Base-by-base conservation (phyloP, 148 eudicot species). In the Camellia japonica region DNA sequence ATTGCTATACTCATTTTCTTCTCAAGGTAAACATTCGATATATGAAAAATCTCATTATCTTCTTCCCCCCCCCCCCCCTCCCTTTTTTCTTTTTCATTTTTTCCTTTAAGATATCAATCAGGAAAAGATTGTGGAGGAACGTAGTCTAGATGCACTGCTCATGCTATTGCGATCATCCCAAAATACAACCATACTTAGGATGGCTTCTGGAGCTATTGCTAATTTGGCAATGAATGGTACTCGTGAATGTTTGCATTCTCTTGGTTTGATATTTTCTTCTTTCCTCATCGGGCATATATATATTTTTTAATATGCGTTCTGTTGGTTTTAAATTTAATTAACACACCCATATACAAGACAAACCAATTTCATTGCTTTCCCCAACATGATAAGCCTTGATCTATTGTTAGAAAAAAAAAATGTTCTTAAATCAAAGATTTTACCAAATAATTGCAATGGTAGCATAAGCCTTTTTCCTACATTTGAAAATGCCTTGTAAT, bases 151-250 rank as follows among this genome's bases (percentile, higher is more conserved):
- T 87, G 95, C 98, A 58, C 82, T 96, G 81, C 93, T 96, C 75
- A 92, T 86, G 91, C 87, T 96, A 38, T 79, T 96, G 80, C 88
- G 73, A 82, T 90, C 98, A 75, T 91, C 98, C n/a, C 92, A 88
- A 51, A 92, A 87, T 81, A 86, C 90, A 83, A 89, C 98, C 44
- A 87, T 92, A 78, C 98, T 92, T 78, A 88, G 98, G 82, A 98
- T 89, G 82, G 99, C 99, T 74, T 93, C 97, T 81, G 95, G 99
- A 78, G 99, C 99, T 60, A 87, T 96, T 75, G 99, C 99, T 54
- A 96, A 96, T 85, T 88, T 96, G 85, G 99, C 98, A 67, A 92
- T 93, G 98, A 96, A 92, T 79, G 99, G 99, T 96, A 96, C 68
- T 73, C 38, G 55, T 64, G 6, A 43, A 56, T 71, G 42, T 68